A percentile compares a stretch with the other conserved stretches of the same genome.
phyloP scores from a whole-genome alignment of 257 asterid genomes.

The Ligustrum vulgare region DNA sequence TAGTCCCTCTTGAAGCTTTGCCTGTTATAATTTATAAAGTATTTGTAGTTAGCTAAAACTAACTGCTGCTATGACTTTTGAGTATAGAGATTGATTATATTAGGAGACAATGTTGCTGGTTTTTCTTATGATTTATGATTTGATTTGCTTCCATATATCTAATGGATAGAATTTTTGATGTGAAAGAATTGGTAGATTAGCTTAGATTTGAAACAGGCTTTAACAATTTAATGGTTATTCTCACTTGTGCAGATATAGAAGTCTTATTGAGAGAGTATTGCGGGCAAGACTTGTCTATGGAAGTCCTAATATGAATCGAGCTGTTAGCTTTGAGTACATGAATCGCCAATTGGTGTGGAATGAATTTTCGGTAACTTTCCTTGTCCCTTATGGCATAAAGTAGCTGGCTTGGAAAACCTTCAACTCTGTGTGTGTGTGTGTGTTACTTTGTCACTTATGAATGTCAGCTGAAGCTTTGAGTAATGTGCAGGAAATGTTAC shows the following conservation, averaged over 20 bases:
- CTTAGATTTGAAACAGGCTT: slow-evolving; percentile 5
- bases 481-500: slow-evolving; percentile 74
- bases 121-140: background rate
- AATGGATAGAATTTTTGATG: background rate
- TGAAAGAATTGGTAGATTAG: slow-evolving; percentile 1
- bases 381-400: background rate
- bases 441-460: background rate
- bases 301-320: slow-evolving; percentile 72
- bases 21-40: background rate
- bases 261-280: slow-evolving; percentile 78
- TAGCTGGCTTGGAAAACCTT: too few relatives aligned
- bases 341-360: slow-evolving; percentile 97
- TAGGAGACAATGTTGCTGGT: background rate
- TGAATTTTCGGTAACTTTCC: slow-evolving; percentile 77
- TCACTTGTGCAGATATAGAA: slow-evolving; percentile 65
- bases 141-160: background rate
- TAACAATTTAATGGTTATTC: slow-evolving; percentile 23
- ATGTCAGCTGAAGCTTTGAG: slow-evolving; percentile 27
- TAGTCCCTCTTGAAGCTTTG: background rate
- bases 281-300: slow-evolving; percentile 92
- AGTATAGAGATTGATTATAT: background rate
- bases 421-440: too few relatives aligned
- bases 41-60: background rate
- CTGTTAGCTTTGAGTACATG: slow-evolving; percentile 98
- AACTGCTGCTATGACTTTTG: background rate